A percentile compares a stretch with the other conserved stretches of the same genome.
phyloP scores from a whole-genome alignment of 2,329 filamentous ascomycete genomes.

The Zasmidium cellare region DNA sequence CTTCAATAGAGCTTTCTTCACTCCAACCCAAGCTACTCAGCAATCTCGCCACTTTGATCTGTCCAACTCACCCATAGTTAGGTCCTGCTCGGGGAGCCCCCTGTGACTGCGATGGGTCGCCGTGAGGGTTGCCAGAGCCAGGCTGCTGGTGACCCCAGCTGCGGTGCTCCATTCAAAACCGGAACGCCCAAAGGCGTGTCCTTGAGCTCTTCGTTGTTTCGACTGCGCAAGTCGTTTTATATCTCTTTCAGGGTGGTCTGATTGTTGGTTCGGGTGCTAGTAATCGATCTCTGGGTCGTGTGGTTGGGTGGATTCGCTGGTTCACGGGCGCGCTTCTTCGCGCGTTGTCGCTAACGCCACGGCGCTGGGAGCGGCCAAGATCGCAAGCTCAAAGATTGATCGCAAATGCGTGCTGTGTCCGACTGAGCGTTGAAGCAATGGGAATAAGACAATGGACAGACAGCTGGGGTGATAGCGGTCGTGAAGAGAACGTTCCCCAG shows the following conservation, averaged over 20 bases:
- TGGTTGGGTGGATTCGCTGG: not conserved
- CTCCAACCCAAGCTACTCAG: not conserved
- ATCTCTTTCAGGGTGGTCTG: not conserved
- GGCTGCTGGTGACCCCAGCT: not conserved
- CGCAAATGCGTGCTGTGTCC: not conserved
- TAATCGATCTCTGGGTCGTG: not conserved
- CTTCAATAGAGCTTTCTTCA: not conserved
- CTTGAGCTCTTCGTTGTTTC: not conserved
- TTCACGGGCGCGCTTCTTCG: not conserved
- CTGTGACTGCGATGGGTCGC: not conserved
- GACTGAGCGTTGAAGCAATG: not conserved
- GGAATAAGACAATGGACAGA: not conserved
- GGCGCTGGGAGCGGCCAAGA: not conserved
- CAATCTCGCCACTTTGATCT: not conserved
- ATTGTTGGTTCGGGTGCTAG: too few relatives aligned
- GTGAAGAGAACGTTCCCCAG: too few relatives aligned
- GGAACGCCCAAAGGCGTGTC: not conserved
- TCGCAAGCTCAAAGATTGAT: not conserved
- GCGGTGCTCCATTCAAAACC: not conserved
- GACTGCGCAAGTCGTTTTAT: not conserved
- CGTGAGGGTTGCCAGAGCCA: too few relatives aligned
- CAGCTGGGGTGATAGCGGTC: too few relatives aligned
- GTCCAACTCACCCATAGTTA: conserved; percentile 31
- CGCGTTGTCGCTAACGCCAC: not conserved
- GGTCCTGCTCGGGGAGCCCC: conserved; percentile 18